Base-by-base conservation (phyloP, 495 filamentous ascomycete genomes). In the Staphylotrichum longicolle region DNA sequence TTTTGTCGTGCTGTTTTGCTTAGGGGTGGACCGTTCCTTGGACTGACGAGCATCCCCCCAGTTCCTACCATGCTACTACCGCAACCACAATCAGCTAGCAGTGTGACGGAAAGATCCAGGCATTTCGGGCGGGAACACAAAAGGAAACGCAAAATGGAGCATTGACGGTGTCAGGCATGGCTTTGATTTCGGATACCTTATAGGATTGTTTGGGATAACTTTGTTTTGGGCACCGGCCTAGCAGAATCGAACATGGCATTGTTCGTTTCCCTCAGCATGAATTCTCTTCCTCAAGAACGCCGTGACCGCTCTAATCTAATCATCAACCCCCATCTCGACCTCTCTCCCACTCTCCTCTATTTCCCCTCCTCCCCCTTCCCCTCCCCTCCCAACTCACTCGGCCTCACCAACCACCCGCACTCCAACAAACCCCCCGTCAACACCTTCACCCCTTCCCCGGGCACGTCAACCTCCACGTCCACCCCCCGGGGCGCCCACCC, bases 61-160 rank as follows among this genome's bases (percentile, higher is more conserved):
- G 80, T 79, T 83, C 63, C 66, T 83, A 48, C 81, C 81, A 32
- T 80, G 77, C 67, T 80, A 80, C 49, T 80, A 80, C 52, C 74
- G 73, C 42, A 75, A 75, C 61, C 73, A 80, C 64, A 75, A 74
- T 55, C 79, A 81, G 58, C 63, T 80, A 54, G 78, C 79, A 40
- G 78, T 81, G 50, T 81, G n/a, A 32, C 4, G 37, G 41, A 8
- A 4, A 27, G 37, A 35, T 46, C 34, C 45, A 46, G 40, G 40
- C 56, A 56, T 57, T 60, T 10, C 32, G 57, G 49, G n/a, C 15
- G 39, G 44, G 57, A 64, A 49, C 42, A 59, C 11, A 51, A 41
- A 47, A 39, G 51, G 42, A 54, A n/a, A 48, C 45, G 45, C 10
- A 65, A 61, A 50, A 68, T 3, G 51, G 49, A 35, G 49, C 48